Evolutionary conservation across 2,329 filamentous ascomycete species (phyloP).

Genomic region (Alternaria brassicicola): DNA sequence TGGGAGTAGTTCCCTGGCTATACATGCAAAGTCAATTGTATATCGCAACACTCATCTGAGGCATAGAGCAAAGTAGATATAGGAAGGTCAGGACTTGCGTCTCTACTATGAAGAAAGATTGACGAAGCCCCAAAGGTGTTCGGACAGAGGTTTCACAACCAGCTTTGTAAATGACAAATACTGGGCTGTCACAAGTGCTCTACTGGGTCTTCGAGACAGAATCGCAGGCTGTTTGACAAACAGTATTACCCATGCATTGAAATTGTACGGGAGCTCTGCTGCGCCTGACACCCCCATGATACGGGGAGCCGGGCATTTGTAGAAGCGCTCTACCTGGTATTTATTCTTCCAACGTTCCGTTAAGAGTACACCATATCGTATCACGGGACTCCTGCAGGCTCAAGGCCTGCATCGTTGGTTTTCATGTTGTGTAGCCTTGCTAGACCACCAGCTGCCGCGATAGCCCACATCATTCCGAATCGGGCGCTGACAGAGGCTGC

Average conservation of each 20-base stretch:
- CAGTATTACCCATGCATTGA: background rate
- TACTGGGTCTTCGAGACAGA: no score
- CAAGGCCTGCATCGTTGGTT: conserved; percentile 54
- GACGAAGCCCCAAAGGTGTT: background rate
- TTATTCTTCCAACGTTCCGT: conserved; percentile 56
- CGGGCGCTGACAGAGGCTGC: background rate
- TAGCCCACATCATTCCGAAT: background rate
- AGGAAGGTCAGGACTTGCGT: background rate
- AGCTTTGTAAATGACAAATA: no score
- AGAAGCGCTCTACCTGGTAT: conserved; percentile 4
- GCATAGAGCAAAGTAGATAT: background rate
- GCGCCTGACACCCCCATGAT: background rate
- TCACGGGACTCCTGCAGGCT: conserved; percentile 51
- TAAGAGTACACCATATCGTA: conserved; percentile 47
- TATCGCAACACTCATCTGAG: background rate
- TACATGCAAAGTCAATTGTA: background rate
- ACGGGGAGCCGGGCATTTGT: background rate
- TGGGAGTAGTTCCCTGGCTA: background rate
- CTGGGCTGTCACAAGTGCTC: no score
- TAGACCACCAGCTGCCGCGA: background rate
- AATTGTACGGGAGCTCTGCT: background rate
- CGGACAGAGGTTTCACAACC: no score
- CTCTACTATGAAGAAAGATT: background rate
- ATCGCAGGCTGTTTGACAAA: background rate
- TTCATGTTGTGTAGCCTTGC: conserved; percentile 8